Percentiles rank a stretch among this genome's conserved stretches.
These are phyloP conservation scores for Peronospora destructor DNA, from an alignment of 352 stramenopile species.

Conservation along the genomic window DNA sequence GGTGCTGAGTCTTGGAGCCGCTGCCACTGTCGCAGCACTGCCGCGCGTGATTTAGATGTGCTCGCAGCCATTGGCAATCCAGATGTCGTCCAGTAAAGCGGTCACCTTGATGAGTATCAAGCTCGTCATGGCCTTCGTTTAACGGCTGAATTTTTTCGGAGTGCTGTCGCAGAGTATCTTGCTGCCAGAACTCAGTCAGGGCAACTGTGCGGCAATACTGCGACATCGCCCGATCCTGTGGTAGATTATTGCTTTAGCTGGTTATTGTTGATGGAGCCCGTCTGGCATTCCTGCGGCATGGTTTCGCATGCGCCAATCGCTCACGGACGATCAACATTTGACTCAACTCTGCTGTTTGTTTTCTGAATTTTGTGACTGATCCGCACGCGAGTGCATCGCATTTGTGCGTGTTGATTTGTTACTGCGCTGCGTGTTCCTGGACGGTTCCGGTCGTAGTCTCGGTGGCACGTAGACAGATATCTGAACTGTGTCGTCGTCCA, in stretches of 20 bases:
- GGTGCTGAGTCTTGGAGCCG: slow-evolving; percentile 8
- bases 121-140: background rate
- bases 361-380: slow-evolving; percentile 17
- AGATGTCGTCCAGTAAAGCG: slow-evolving; percentile 2
- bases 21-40: slow-evolving; percentile 10
- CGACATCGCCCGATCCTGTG: background rate
- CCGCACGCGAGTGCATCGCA: slow-evolving; percentile 14
- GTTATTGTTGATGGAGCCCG: background rate
- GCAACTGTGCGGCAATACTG: background rate
- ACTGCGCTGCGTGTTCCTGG: slow-evolving; percentile 18
- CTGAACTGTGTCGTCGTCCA: slow-evolving; percentile 7
- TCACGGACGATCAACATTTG: slow-evolving; percentile 6
- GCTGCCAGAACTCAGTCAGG: background rate
- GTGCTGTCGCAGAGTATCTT: slow-evolving; percentile 3
- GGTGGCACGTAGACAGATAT: slow-evolving; percentile 11
- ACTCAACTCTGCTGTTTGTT: slow-evolving; percentile 12
- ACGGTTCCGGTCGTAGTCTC: slow-evolving; percentile 13
- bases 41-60: slow-evolving; percentile 10
- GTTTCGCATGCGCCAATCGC: slow-evolving; percentile 6
- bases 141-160: background rate
- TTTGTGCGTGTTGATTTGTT: slow-evolving; percentile 19
- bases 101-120: background rate
- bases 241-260: background rate
- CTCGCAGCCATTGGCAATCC: background rate
- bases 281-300: background rate